Percentiles rank a stretch among this genome's conserved stretches.
phyloP scores from a whole-genome alignment of 1,284 basidiomycete genomes.

The Austroboletus novae-zelandiae region DNA sequence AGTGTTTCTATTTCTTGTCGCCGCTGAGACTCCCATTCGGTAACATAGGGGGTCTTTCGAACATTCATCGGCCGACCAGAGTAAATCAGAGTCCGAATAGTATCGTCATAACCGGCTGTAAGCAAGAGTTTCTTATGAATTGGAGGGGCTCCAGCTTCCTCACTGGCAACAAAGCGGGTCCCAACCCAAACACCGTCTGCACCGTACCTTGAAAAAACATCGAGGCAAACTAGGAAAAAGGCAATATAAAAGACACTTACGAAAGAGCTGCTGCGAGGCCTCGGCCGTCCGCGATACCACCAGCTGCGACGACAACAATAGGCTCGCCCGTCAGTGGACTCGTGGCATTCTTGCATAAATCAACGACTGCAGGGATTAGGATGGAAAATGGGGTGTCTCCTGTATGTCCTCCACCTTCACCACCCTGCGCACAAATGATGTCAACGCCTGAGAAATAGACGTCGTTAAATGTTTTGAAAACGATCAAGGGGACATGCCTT shows the following conservation, averaged over 20 bases:
- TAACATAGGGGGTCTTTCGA: conserved; percentile 73
- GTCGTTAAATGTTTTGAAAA: background rate
- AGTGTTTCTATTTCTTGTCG: conserved; percentile 59
- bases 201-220: conserved; percentile 50
- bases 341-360: conserved; percentile 60
- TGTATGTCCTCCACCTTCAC: conserved; percentile 78
- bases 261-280: conserved; percentile 78
- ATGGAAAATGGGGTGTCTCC: conserved; percentile 76
- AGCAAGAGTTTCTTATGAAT: conserved; percentile 75
- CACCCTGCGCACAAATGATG: conserved; percentile 82
- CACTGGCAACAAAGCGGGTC: conserved; percentile 85
- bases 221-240: conserved; percentile 1
- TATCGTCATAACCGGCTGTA: conserved; percentile 69
- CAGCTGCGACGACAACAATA: conserved; percentile 77
- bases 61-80: conserved; percentile 85
- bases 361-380: conserved; percentile 77
- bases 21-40: conserved; percentile 63
- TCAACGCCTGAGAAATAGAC: conserved; percentile 59
- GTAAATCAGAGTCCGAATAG: conserved; percentile 72
- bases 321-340: conserved; percentile 78
- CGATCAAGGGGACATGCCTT: conserved; percentile 40
- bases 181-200: conserved; percentile 88
- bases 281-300: conserved; percentile 81
- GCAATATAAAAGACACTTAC: conserved; percentile 38
- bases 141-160: conserved; percentile 78